These are phyloP conservation scores for Eucalyptus pauciflora DNA, from an alignment of 345 rosid species.

Conservation along the genomic window DNA sequence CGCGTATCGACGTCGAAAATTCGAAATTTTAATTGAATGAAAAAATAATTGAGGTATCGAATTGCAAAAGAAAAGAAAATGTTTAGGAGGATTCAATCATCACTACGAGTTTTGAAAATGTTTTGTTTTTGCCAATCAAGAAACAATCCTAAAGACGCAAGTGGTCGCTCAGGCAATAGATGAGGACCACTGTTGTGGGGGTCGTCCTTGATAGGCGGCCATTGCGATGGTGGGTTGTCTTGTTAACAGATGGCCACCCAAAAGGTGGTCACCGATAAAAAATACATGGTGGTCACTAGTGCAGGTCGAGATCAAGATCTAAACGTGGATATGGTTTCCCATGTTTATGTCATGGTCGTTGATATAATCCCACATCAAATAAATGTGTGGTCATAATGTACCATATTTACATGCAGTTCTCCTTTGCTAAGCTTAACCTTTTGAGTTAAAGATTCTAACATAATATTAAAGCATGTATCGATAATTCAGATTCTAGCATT, in stretches of 20 bases:
- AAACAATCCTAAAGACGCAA: not conserved
- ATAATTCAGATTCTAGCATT: not conserved
- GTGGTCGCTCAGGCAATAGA: rapidly evolving
- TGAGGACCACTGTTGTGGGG: not conserved
- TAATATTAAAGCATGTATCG: no score
- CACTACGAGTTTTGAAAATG: not conserved
- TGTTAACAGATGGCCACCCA: not conserved
- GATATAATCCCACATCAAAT: no score
- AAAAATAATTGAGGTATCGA: not conserved
- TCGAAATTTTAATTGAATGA: not conserved
- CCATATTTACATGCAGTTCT: no score
- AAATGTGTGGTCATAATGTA: no score
- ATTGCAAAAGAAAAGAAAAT: not conserved
- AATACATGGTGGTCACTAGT: no score
- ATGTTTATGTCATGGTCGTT: no score
- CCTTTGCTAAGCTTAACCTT: no score
- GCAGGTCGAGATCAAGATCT: no score
- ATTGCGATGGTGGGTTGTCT: rapidly evolving
- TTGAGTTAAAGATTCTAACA: no score
- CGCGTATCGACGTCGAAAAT: rapidly evolving
- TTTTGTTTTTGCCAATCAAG: not conserved
- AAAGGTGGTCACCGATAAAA: not conserved
- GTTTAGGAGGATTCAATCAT: not conserved
- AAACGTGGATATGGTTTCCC: no score
- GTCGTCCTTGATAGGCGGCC: not conserved